Percentiles rank a stretch among this genome's conserved stretches.
Evolutionary conservation across 352 stramenopile genomes (phyloP).

Genomic region (Phytophthora sansomeana): DNA sequence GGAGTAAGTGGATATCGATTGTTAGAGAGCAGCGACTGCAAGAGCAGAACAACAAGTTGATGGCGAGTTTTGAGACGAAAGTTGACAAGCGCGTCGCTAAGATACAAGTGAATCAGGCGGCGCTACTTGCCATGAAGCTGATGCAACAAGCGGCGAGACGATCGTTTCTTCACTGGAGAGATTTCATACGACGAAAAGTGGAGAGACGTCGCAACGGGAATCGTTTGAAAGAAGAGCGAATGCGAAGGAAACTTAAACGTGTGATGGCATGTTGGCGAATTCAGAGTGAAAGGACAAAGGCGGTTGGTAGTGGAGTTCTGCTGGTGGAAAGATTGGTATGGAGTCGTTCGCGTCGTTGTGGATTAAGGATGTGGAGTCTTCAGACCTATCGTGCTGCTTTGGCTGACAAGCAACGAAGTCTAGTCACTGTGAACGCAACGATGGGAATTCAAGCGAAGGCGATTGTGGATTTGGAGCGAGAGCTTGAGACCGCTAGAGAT

Average conservation of each 20-base stretch:
- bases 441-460: slow-evolving; percentile 1
- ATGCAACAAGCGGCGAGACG: slow-evolving; percentile 28
- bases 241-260: not conserved
- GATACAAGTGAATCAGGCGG: slow-evolving; percentile 26
- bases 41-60: slow-evolving; percentile 23
- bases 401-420: slow-evolving; percentile 11
- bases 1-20: slow-evolving; percentile 47
- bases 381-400: slow-evolving; percentile 28
- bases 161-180: slow-evolving; percentile 23
- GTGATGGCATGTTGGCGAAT: slow-evolving; percentile 22
- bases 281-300: slow-evolving; percentile 7
- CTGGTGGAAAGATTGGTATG: slow-evolving; percentile 15
- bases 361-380: slow-evolving; percentile 30
- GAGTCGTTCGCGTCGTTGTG: slow-evolving; percentile 10
- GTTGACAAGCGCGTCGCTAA: slow-evolving; percentile 16
- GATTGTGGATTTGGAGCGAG: slow-evolving; percentile 19
- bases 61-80: slow-evolving; percentile 20
- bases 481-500: slow-evolving; percentile 2
- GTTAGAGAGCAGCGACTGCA: slow-evolving; percentile 8
- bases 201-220: slow-evolving; percentile 9
- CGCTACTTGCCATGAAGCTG: slow-evolving; percentile 20
- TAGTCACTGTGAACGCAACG: slow-evolving; percentile 6
- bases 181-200: slow-evolving; percentile 1
- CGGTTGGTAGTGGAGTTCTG: not conserved
- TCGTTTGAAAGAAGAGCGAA: not conserved